Percentiles rank a stretch among this genome's conserved stretches.
These are phyloP conservation scores for Solanum pennellii DNA, from an alignment of 257 asterid species.

Conservation along the genomic window DNA sequence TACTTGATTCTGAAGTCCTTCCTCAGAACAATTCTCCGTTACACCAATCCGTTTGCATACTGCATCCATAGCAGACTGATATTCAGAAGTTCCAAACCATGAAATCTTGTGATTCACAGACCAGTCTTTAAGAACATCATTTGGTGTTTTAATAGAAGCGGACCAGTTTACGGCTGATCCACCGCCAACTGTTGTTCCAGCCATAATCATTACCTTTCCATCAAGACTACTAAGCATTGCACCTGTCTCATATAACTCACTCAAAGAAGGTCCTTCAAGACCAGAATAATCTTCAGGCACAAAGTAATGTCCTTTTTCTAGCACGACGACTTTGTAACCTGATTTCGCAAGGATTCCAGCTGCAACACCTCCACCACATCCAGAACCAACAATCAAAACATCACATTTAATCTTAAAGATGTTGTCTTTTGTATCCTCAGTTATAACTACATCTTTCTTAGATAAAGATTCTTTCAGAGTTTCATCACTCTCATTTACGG, in stretches of 20 bases:
- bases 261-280: constrained; percentile 65
- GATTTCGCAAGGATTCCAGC: constrained; percentile 70
- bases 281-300: constrained; percentile 69
- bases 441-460: constrained; percentile 35
- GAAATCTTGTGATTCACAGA: constrained; percentile 33
- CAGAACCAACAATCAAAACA: constrained; percentile 85
- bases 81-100: constrained; percentile 37
- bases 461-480: constrained; percentile 45
- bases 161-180: constrained; percentile 84
- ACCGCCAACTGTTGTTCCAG: constrained; percentile 75
- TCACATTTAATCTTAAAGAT: constrained; percentile 51
- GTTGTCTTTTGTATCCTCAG: constrained; percentile 21
- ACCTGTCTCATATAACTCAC: constrained; percentile 61
- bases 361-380: constrained; percentile 87
- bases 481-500: constrained; percentile 25
- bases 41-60: constrained; percentile 74
- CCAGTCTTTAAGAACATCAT: constrained; percentile 67
- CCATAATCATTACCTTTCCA: constrained; percentile 58
- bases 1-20: constrained; percentile 70
- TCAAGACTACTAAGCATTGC: constrained; percentile 53
- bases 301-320: constrained; percentile 84
- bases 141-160: constrained; percentile 73
- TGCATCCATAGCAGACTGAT: constrained; percentile 67
- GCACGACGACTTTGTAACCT: constrained; percentile 63
- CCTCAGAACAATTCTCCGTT: constrained; percentile 34